Evolutionary conservation across 768 basidiomycete genomes (phyloP), one percentile per base, ranked within the genome.

Genomic region (Trametes gibbosa): DNA sequence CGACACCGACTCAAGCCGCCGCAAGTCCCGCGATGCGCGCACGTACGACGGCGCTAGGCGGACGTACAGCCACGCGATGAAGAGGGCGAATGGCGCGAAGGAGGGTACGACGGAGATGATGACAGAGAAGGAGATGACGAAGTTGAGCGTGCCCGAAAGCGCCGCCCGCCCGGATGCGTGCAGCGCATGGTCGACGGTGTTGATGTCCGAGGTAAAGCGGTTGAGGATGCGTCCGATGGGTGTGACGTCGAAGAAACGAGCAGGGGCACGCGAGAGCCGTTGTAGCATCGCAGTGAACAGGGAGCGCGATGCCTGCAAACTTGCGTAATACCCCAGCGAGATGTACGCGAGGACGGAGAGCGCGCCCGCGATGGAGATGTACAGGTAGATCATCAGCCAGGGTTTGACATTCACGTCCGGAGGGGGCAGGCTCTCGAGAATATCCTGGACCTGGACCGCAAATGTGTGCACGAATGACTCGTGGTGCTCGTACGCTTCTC

Each of bases 191-290:
- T 93, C 90, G 42, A 92, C 84, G 5, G 85, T 85, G 51, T 84
- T 85, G 66, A 92, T 86, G 64, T 92, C 89, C 13, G 67, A 49
- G 12, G 87, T 88, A 67, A 93, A 89, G 17, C 92, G 81, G 66
- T 92, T 92, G 39, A 90, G 77, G 63, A 93, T 88, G 8, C 89
- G 76, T 10, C 91, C 91, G 39, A 87, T 83, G 1, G 89, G 89
- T 3, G 87, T 90, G 39, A 80, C 75, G 65, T 90, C 89, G 71
- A 88, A 90, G 70, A 89, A 88, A 1, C 86, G 81, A 23, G 81
- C 76, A 2, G 87, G 87, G 0, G 87, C 87, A 40, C 83, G 76
- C 7, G 83, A 79, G 9, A 90, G 73, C 25, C 85, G 70, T 40
- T 70, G 72, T 12, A 89, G 75, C 56, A 88, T 78, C 7, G 75